These are phyloP conservation scores for Mycena citricolor DNA, from an alignment of 1,284 basidiomycete species.

Conservation along the genomic window DNA sequence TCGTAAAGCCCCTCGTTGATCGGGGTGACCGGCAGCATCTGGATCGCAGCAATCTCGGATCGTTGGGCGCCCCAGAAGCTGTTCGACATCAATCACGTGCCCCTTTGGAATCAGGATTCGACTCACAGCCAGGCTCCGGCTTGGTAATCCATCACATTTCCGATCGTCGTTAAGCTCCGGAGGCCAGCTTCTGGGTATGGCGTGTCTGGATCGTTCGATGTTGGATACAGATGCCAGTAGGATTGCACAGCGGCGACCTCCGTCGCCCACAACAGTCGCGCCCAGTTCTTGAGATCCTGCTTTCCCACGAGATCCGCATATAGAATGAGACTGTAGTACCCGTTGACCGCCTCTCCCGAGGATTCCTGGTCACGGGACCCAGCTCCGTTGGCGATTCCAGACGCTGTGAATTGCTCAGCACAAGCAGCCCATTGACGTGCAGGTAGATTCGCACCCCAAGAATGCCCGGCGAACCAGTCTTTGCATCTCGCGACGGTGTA, in stretches of 20 bases:
- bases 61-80: slow-evolving; percentile 38
- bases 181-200: slow-evolving; percentile 35
- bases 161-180: slow-evolving; percentile 33
- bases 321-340: slow-evolving; percentile 34
- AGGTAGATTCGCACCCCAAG: slow-evolving; percentile 30
- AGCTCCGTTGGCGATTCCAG: slow-evolving; percentile 36
- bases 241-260: slow-evolving; percentile 35
- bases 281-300: slow-evolving; percentile 31
- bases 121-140: slow-evolving; percentile 37
- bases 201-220: slow-evolving; percentile 31
- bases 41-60: slow-evolving; percentile 36
- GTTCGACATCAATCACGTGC: background rate
- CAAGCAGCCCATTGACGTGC: background rate
- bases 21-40: slow-evolving; percentile 37
- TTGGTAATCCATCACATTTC: slow-evolving; percentile 37
- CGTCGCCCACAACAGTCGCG: slow-evolving; percentile 34
- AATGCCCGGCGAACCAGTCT: slow-evolving; percentile 38
- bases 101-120: background rate
- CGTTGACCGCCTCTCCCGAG: slow-evolving; percentile 34
- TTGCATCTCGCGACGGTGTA: slow-evolving; percentile 34
- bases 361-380: slow-evolving; percentile 37
- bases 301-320: slow-evolving; percentile 33
- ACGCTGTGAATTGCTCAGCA: slow-evolving; percentile 25
- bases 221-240: slow-evolving; percentile 39
- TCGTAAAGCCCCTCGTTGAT: slow-evolving; percentile 37